phyloP scores from a whole-genome alignment of 2,329 filamentous ascomycete species.

The Beauveria caledonica region DNA sequence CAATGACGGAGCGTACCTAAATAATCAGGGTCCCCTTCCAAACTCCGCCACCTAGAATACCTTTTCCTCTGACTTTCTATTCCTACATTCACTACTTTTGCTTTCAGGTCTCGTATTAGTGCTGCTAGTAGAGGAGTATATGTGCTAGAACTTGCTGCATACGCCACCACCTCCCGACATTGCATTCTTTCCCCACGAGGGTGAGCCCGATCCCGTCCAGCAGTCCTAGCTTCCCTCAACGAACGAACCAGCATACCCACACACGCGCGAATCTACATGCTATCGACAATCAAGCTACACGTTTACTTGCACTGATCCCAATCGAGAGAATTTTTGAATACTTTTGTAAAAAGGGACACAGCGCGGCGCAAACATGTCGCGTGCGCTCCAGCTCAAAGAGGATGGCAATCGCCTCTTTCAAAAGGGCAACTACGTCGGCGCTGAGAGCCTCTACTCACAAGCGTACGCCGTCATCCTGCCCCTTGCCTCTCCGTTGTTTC shows the following conservation, averaged over 20 bases:
- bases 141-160: neutral
- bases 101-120: neutral
- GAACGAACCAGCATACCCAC: neutral
- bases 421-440: slow-evolving; percentile 53
- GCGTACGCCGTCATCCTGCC: slow-evolving; percentile 40
- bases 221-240: neutral
- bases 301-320: neutral
- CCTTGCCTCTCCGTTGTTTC: neutral
- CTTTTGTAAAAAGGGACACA: too few species aligned
- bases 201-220: neutral
- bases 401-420: slow-evolving; percentile 60
- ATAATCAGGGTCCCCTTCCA: slow-evolving; percentile 1
- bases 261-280: neutral
- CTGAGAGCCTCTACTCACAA: slow-evolving; percentile 64
- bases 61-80: neutral
- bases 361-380: slow-evolving; percentile 21
- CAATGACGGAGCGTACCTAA: neutral
- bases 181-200: neutral
- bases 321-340: neutral
- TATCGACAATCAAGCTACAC: neutral
- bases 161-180: neutral
- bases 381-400: slow-evolving; percentile 38
- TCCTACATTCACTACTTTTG: neutral
- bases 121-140: too few species aligned
- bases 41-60: neutral